A percentile compares a stretch with the other conserved stretches of the same genome.
Evolutionary conservation across 257 asterid genomes (phyloP).

Genomic region (Verbascum thapsus): DNA sequence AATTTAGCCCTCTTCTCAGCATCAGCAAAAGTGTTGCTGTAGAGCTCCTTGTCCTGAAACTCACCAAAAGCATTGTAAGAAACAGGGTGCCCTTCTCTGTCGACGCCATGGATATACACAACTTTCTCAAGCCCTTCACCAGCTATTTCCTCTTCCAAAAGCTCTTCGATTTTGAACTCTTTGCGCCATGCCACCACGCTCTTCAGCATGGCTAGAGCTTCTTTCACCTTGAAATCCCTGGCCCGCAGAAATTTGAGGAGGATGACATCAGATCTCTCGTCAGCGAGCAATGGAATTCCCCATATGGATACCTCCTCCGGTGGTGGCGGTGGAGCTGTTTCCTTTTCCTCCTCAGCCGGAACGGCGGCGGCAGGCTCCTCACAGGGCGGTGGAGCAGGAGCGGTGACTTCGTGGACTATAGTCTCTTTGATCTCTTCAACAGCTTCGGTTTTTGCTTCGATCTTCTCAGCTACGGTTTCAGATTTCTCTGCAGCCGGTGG

Average conservation of each 20-base stretch:
- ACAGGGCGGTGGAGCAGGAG: slow-evolving; percentile 38
- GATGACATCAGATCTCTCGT: slow-evolving; percentile 57
- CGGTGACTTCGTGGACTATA: slow-evolving; percentile 48
- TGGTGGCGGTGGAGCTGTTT: slow-evolving; percentile 25
- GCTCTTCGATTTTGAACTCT: slow-evolving; percentile 55
- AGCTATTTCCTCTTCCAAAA: slow-evolving; percentile 44
- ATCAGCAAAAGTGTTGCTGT: slow-evolving; percentile 61
- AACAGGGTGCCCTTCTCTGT: slow-evolving; percentile 69
- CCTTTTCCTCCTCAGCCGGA: slow-evolving; percentile 29
- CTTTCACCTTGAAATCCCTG: slow-evolving; percentile 70
- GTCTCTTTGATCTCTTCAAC: slow-evolving; percentile 66
- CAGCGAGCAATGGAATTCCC: slow-evolving; percentile 66
- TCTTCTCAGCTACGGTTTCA: slow-evolving; percentile 30
- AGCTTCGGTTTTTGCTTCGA: slow-evolving; percentile 30
- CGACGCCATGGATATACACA: slow-evolving; percentile 57
- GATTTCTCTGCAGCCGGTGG: slow-evolving; percentile 22
- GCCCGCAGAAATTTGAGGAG: slow-evolving; percentile 78
- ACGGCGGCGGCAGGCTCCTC: slow-evolving; percentile 30
- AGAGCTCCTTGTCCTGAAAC: slow-evolving; percentile 74
- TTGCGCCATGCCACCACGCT: slow-evolving; percentile 68
- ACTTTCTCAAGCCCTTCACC: slow-evolving; percentile 56
- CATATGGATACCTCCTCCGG: slow-evolving; percentile 74
- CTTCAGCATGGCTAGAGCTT: slow-evolving; percentile 66
- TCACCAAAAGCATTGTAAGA: slow-evolving; percentile 70
- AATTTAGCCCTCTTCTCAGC: slow-evolving; percentile 63